A percentile compares a stretch with the other conserved stretches of the same genome.
These are phyloP conservation scores for Xylaria grammica DNA, from an alignment of 495 filamentous ascomycete species.

Conservation along the genomic window DNA sequence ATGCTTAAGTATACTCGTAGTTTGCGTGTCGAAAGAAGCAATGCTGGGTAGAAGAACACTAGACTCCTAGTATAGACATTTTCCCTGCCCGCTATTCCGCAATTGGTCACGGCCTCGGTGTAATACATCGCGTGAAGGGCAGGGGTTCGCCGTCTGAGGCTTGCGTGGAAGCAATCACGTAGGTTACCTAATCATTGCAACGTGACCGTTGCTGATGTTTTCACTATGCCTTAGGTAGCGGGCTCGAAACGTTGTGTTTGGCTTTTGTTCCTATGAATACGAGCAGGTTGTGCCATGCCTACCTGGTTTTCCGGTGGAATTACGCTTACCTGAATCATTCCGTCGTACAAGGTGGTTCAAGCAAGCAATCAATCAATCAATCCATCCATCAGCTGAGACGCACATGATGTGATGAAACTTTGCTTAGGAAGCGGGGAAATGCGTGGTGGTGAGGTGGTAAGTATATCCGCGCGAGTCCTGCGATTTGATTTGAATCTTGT, in stretches of 20 bases:
- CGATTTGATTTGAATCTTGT: too few relatives aligned
- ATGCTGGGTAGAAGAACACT: neutral
- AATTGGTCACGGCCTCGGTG: constrained; percentile 8
- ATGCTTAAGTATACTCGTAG: neutral
- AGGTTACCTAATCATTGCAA: too few relatives aligned
- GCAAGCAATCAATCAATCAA: too few relatives aligned
- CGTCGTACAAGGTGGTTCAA: neutral
- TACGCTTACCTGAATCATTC: neutral
- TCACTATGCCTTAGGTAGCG: neutral
- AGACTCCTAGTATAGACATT: neutral
- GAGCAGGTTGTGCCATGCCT: too few relatives aligned
- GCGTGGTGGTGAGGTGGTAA: too few relatives aligned
- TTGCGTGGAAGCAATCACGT: too few relatives aligned
- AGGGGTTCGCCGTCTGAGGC: neutral
- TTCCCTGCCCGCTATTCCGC: neutral
- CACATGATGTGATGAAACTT: constrained; percentile 10
- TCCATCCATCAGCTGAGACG: constrained; percentile 21
- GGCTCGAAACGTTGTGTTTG: neutral
- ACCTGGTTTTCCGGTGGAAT: too few relatives aligned
- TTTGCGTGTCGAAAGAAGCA: neutral
- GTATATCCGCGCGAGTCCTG: too few relatives aligned
- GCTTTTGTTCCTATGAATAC: too few relatives aligned
- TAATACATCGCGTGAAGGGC: neutral
- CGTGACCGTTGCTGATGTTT: too few relatives aligned
- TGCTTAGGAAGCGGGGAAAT: neutral